Conservation (phyloP, 345 rosid genomes). For the Xanthoceras sorbifolium region DNA sequence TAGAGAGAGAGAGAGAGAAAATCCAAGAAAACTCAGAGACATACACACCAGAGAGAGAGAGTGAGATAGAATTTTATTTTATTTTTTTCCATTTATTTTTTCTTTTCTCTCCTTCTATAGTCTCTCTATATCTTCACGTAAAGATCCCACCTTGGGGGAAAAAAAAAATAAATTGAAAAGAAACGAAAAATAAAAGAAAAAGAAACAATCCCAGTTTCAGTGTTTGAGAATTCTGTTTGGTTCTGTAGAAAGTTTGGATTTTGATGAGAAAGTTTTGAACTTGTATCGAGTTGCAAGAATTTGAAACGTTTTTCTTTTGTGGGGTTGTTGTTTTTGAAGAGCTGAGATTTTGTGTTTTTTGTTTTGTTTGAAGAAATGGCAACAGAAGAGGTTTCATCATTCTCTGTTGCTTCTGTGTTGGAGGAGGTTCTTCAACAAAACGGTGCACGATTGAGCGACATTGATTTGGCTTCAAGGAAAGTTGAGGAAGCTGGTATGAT, state of each 20-base stretch:
- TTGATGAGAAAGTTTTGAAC: slow-evolving; percentile 9
- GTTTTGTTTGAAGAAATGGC: slow-evolving; percentile 39
- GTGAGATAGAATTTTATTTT: slow-evolving; percentile 16
- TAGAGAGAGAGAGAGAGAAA: slow-evolving; percentile 27
- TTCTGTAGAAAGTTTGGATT: background rate
- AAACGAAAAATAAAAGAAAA: background rate
- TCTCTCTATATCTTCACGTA: slow-evolving; percentile 13
- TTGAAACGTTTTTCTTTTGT: background rate
- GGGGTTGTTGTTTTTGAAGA: slow-evolving; percentile 5
- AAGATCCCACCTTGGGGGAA: slow-evolving; percentile 1
- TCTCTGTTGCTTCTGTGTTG: slow-evolving; percentile 65
- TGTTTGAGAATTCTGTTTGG: background rate
- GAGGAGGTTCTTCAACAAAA: slow-evolving; percentile 80
- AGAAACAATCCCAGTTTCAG: slow-evolving; percentile 3
- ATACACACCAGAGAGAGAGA: slow-evolving; percentile 28
- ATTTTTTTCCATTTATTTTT: background rate
- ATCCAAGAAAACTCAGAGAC: slow-evolving; percentile 17
- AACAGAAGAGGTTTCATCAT: slow-evolving; percentile 47
- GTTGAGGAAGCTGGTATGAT: slow-evolving; percentile 76
- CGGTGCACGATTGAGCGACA: slow-evolving; percentile 38
- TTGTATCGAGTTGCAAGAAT: slow-evolving; percentile 7
- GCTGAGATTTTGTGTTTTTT: background rate
- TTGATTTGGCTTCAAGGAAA: slow-evolving; percentile 49
- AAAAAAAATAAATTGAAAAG: background rate
- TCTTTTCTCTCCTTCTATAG: slow-evolving; percentile 22